phyloP scores from a whole-genome alignment of 2,329 filamentous ascomycete species.

The Decorospora gaudefroyi region DNA sequence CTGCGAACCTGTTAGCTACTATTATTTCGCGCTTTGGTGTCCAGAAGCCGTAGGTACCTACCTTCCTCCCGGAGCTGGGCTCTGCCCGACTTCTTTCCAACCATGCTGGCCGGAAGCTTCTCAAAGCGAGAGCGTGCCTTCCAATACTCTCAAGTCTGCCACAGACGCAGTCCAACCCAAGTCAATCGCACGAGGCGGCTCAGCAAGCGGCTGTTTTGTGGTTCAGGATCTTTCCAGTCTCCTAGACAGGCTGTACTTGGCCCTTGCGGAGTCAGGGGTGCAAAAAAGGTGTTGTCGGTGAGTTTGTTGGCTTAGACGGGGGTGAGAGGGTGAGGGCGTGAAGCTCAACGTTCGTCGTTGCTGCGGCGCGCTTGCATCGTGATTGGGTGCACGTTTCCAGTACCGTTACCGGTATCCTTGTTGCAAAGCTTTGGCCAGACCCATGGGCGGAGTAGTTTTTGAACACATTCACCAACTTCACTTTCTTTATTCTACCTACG shows the following conservation, averaged over 20 bases:
- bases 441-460: not conserved
- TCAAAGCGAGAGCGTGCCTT: not conserved
- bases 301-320: constrained; percentile 3
- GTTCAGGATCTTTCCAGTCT: too few species aligned
- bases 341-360: constrained; percentile 14
- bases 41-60: constrained; percentile 57
- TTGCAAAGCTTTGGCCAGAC: constrained; percentile 9
- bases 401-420: constrained; percentile 16
- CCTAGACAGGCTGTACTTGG: too few species aligned
- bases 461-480: not conserved
- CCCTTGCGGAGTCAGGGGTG: too few species aligned
- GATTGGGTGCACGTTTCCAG: constrained; percentile 27
- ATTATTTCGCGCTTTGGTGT: not conserved
- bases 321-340: constrained; percentile 7
- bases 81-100: constrained; percentile 68
- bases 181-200: constrained; percentile 18
- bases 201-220: too few species aligned
- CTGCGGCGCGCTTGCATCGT: constrained; percentile 20
- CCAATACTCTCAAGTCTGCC: not conserved
- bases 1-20: constrained; percentile 54
- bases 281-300: not conserved
- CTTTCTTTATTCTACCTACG: too few species aligned
- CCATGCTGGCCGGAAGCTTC: constrained; percentile 53
- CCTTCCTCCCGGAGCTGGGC: constrained; percentile 65
- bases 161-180: constrained; percentile 19